These are phyloP conservation scores for Tuber borchii DNA, from an alignment of 495 filamentous ascomycete species.

Conservation along the genomic window DNA sequence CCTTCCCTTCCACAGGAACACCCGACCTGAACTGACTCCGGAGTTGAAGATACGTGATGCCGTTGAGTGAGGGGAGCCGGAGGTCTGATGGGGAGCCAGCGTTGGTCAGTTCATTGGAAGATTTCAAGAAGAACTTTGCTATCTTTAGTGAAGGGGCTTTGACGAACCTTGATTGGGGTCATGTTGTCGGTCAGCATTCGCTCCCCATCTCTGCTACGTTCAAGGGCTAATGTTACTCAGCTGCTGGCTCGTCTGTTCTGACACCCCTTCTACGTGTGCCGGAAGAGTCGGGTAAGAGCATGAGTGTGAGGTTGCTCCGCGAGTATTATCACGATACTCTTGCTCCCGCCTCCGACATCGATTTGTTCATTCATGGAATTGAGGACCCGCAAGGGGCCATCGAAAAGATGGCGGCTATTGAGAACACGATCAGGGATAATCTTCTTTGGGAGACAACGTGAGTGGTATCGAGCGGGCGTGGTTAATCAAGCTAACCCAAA, in stretches of 20 bases:
- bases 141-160: conserved; percentile 65
- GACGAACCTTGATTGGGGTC: conserved; percentile 38
- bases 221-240: conserved; percentile 66
- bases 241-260: conserved; percentile 67
- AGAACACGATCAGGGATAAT: conserved; percentile 59
- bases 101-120: conserved; percentile 56
- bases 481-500: not conserved
- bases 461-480: not conserved
- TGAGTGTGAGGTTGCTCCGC: conserved; percentile 63
- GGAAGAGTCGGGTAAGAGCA: conserved; percentile 55
- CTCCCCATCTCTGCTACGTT: not conserved
- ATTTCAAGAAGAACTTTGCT: conserved; percentile 69
- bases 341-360: conserved; percentile 74
- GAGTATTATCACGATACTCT: conserved; percentile 73
- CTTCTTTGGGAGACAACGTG: conserved; percentile 66
- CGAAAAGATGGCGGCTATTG: conserved; percentile 76
- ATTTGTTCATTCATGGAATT: conserved; percentile 75
- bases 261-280: conserved; percentile 69
- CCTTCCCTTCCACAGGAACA: not conserved
- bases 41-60: conserved; percentile 56
- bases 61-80: conserved; percentile 54
- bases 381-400: conserved; percentile 62
- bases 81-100: conserved; percentile 57
- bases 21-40: not conserved
- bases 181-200: conserved; percentile 27